phyloP scores from a whole-genome alignment of 106 monocot genomes.

The Dioscorea alata region DNA sequence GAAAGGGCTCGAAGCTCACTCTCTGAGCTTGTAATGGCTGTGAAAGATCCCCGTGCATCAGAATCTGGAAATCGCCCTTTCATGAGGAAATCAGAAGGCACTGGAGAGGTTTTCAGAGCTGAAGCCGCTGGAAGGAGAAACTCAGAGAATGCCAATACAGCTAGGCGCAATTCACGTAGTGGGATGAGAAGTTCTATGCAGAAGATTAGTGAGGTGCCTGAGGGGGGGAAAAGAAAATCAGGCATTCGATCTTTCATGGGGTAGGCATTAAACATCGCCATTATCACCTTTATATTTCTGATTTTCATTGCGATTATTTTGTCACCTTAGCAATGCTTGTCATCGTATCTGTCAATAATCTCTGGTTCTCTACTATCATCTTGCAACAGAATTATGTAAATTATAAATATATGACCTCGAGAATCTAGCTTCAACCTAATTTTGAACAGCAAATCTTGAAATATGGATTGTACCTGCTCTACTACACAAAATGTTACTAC shows the following conservation, averaged over 20 bases:
- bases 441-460: too few relatives aligned
- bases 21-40: slow-evolving; percentile 79
- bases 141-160: slow-evolving; percentile 45
- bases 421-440: too few relatives aligned
- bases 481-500: too few relatives aligned
- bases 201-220: slow-evolving; percentile 76
- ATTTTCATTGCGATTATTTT: too few relatives aligned
- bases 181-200: slow-evolving; percentile 69
- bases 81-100: slow-evolving; percentile 60
- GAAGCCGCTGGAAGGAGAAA: slow-evolving; percentile 49
- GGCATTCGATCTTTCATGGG: slow-evolving; percentile 81
- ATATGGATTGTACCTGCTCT: too few relatives aligned
- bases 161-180: slow-evolving; percentile 48
- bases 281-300: too few relatives aligned
- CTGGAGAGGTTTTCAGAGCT: slow-evolving; percentile 2
- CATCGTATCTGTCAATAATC: too few relatives aligned
- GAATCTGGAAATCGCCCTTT: slow-evolving; percentile 49
- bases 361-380: too few relatives aligned
- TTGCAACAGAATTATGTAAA: too few relatives aligned
- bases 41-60: slow-evolving; percentile 62
- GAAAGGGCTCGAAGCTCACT: slow-evolving; percentile 75
- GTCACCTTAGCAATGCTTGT: too few relatives aligned
- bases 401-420: too few relatives aligned
- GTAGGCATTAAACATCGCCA: slow-evolving; percentile 24
- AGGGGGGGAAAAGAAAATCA: slow-evolving; percentile 59